Base-by-base conservation (phyloP, 2,329 filamentous ascomycete species). In the Pseudocercospora crystallina region DNA sequence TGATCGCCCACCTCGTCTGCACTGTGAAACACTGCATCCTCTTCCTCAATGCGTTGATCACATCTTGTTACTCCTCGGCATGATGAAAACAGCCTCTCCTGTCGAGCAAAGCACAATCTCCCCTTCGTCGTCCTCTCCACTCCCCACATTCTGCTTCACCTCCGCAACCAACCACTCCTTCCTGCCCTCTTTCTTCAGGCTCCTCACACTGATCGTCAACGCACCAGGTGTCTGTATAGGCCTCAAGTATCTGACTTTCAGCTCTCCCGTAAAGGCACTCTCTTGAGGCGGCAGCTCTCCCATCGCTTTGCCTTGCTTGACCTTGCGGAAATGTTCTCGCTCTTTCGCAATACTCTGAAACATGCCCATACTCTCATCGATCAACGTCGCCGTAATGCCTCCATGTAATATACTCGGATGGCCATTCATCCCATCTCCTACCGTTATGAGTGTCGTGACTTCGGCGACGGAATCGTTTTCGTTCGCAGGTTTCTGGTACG, bases 321-420 rank as follows among this genome's bases (percentile, higher is more conserved):
- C 51, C 26, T 47, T 26, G 11, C 37, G 36, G 31, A 36, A 40
- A 14, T 50, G 47, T 36, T 41, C 42, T 12, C 47, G 38, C 17
- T 69, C 69, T 12, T 60, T 49, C 54, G 80, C 79, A 26, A 75
- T 59, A 2, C 69, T 69, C 8, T 80, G 68, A 13, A 82, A 55
- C 5, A 77, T 68, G 1, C 81, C 80, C 63, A 80, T 76, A 5
- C 71, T 67, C 61, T 86, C 82, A 60, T 86, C 82, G 15, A 86
- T 63, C n/a, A 85, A 62, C 0, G 78, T 75, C 8, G 76, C 75
- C 5, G 80, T 73, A 29, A 85, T 74, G 1, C 82, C 83, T 14
- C 83, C 82, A 62, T 86, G 83, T 8, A 73, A 69, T 5, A 80
- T 71, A 2, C 71, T 65, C 2, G 77, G 68, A 57, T 78, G 77